phyloP scores from a whole-genome alignment of 768 basidiomycete genomes.

The Nevesoporus exiguus region DNA sequence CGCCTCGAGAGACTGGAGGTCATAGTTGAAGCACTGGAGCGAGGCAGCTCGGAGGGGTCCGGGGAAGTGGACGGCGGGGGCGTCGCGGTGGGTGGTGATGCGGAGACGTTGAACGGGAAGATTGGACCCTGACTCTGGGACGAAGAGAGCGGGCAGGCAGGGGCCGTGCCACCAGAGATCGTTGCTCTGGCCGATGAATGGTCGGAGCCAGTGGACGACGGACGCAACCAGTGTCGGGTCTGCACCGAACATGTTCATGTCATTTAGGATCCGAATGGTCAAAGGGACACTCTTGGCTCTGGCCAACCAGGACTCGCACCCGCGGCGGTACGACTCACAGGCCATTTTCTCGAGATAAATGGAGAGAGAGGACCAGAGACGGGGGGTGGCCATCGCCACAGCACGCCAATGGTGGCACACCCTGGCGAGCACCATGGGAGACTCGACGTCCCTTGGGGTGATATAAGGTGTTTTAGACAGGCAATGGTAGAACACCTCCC shows the following conservation, averaged over 20 bases:
- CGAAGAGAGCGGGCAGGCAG: conserved; percentile 19
- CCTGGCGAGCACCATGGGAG: conserved; percentile 26
- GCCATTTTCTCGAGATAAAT: conserved; percentile 16
- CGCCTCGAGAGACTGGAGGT: conserved; percentile 22
- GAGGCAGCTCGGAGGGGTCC: conserved; percentile 19
- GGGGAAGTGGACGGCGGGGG: conserved; percentile 15
- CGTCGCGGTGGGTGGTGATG: conserved; percentile 18
- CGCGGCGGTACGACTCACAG: conserved; percentile 10
- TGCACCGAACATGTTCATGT: conserved; percentile 12
- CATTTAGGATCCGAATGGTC: conserved; percentile 26
- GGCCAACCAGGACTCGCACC: conserved; percentile 26
- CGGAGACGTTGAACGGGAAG: conserved; percentile 20
- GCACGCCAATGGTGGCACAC: conserved; percentile 32
- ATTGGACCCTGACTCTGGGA: background rate
- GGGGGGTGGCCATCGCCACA: conserved; percentile 30
- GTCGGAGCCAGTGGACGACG: conserved; percentile 22
- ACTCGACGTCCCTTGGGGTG: conserved; percentile 17
- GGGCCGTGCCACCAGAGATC: conserved; percentile 35
- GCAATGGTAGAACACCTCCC: conserved; percentile 30
- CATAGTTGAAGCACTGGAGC: conserved; percentile 20
- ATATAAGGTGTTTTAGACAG: conserved; percentile 25
- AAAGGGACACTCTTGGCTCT: conserved; percentile 29
- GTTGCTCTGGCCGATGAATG: conserved; percentile 17
- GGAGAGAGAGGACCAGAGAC: conserved; percentile 31
- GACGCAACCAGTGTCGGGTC: conserved; percentile 4